Conservation (phyloP, 1,284 basidiomycete genomes). For the Takashimella koratensis region DNA sequence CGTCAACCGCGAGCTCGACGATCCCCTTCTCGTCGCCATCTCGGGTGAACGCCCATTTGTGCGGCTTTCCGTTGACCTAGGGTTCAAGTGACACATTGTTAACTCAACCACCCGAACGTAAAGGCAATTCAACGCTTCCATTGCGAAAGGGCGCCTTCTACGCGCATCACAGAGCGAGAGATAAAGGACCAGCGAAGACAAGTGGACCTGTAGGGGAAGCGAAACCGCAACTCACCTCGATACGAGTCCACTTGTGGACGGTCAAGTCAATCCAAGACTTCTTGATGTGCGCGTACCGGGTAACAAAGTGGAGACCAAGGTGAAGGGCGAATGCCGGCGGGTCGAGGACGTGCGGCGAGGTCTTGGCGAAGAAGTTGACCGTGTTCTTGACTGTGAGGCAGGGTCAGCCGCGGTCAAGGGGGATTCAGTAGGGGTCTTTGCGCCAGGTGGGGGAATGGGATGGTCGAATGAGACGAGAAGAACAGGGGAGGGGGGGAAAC, state of each 20-base stretch:
- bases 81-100: background rate
- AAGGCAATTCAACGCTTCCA: too few species aligned
- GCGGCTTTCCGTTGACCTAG: conserved; percentile 53
- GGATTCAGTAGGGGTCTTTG: too few species aligned
- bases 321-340: conserved; percentile 85
- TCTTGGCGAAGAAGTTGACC: conserved; percentile 81
- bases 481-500: too few species aligned
- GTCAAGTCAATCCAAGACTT: conserved; percentile 73
- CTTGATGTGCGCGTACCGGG: conserved; percentile 73
- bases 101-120: too few species aligned
- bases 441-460: too few species aligned
- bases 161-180: background rate
- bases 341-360: conserved; percentile 73
- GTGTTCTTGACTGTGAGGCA: conserved; percentile 81
- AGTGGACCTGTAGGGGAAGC: background rate
- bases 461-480: too few species aligned
- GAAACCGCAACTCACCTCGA: conserved; percentile 54
- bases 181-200: background rate
- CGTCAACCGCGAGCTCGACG: conserved; percentile 67
- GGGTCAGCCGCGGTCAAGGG: too few species aligned
- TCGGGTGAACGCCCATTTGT: conserved; percentile 78
- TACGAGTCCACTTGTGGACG: conserved; percentile 81
- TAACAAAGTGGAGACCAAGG: conserved; percentile 77
- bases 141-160: background rate
- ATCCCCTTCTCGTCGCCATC: conserved; percentile 86